These are phyloP conservation scores for Blastomyces emzantsi DNA, from an alignment of 2,329 filamentous ascomycete species.

Conservation along the genomic window DNA sequence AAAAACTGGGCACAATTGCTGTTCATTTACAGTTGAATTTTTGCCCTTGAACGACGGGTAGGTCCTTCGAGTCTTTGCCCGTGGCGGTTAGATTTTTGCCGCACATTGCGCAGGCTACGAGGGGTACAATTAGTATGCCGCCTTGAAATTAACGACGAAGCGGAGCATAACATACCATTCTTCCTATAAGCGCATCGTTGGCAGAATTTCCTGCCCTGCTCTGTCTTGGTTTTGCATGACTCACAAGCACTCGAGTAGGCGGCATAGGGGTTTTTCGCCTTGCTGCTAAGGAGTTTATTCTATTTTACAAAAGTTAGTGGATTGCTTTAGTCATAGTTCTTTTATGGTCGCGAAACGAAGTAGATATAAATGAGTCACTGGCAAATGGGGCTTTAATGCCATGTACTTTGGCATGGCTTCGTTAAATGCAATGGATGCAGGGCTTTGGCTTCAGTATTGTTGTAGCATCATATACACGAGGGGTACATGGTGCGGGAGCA, in stretches of 20 bases:
- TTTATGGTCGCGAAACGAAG: neutral
- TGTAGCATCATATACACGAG: neutral
- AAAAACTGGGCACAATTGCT: neutral
- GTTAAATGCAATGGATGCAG: neutral
- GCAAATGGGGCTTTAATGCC: neutral
- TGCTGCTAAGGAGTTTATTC: slow-evolving; percentile 57
- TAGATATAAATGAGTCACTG: neutral
- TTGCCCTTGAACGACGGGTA: slow-evolving; percentile 50
- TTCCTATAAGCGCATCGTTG: slow-evolving; percentile 55
- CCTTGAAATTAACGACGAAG: slow-evolving; percentile 1
- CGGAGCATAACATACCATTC: slow-evolving; percentile 41
- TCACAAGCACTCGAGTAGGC: slow-evolving; percentile 54
- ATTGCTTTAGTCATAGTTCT: neutral
- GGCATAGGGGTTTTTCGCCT: slow-evolving; percentile 58
- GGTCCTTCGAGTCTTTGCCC: slow-evolving; percentile 34
- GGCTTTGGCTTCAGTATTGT: neutral
- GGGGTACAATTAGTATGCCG: slow-evolving; percentile 16
- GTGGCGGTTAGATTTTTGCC: slow-evolving; percentile 47
- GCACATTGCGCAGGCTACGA: slow-evolving; percentile 53
- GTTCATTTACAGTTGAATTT: slow-evolving; percentile 42
- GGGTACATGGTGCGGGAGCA: neutral
- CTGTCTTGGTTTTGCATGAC: slow-evolving; percentile 55
- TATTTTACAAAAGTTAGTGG: slow-evolving; percentile 21
- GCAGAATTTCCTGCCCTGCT: slow-evolving; percentile 52
- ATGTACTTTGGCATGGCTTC: neutral